Conservation (phyloP, 2,329 filamentous ascomycete species). For the Sclerotinia borealis region DNA sequence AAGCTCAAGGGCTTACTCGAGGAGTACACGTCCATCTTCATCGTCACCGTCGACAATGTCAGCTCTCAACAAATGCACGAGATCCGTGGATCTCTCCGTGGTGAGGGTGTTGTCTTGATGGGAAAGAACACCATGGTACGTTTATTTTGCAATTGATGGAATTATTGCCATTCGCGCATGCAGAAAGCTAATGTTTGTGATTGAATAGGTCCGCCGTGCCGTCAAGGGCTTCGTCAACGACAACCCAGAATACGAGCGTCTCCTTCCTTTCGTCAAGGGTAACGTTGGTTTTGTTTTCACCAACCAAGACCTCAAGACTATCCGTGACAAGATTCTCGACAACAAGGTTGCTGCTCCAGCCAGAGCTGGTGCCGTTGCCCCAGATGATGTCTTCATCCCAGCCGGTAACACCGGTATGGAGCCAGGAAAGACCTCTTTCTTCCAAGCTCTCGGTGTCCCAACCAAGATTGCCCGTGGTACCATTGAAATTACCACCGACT, state of each 20-base stretch:
- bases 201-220: slow-evolving; percentile 76
- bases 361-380: slow-evolving; percentile 94
- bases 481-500: slow-evolving; percentile 97
- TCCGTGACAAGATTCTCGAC: slow-evolving; percentile 87
- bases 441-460: slow-evolving; percentile 99
- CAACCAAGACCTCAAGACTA: slow-evolving; percentile 87
- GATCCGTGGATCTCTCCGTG: slow-evolving; percentile 88
- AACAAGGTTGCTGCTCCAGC: slow-evolving; percentile 98
- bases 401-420: slow-evolving; percentile 99
- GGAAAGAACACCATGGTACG: slow-evolving; percentile 99
- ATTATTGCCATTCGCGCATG: neutral
- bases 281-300: slow-evolving; percentile 99
- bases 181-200: slow-evolving; percentile 8
- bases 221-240: slow-evolving; percentile 90
- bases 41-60: slow-evolving; percentile 98
- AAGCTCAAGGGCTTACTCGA: slow-evolving; percentile 98
- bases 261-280: slow-evolving; percentile 91
- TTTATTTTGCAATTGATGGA: neutral
- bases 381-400: slow-evolving; percentile 87
- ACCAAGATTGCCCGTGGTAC: slow-evolving; percentile 99
- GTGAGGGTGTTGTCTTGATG: slow-evolving; percentile 93
- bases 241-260: slow-evolving; percentile 94
- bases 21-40: slow-evolving; percentile 96
- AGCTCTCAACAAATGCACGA: slow-evolving; percentile 99
- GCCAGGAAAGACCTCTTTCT: slow-evolving; percentile 99